Base-by-base conservation (phyloP, 2,329 filamentous ascomycete species). In the Bimuria novae-zelandiae region DNA sequence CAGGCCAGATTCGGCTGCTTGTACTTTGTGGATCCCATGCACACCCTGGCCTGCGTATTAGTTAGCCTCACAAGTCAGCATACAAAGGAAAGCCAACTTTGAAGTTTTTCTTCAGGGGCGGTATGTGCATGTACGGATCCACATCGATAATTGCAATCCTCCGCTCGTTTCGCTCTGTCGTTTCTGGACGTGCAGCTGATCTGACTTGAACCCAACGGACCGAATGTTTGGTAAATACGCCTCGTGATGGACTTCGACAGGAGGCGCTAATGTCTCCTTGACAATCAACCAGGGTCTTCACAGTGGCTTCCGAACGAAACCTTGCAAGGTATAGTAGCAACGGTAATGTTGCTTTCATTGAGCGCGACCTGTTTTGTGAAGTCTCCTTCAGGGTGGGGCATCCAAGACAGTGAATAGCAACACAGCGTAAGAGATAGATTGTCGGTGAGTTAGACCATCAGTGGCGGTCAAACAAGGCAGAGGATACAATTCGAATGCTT, bases 1-100 rank as follows among this genome's bases (percentile, higher is more conserved):
- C 51, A 51, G 49, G 46, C 56, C 61, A 52, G 58, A 56, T 59
- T 45, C 49, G 46, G 52, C 47, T 48, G 47, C 41, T 47, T 29
- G 41, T 42, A 36, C 46, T 32, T 21, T 23, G 40, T 19, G 21
- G 19, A 35, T 35, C 27, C 32, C 33, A 37, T 33, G 36, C 46
- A 49, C 21, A 23, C 19, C 46, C 46, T 14, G 46, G 17, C 30
- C 12, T 32, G 46, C n/a, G 46, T 33, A 32, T 23, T 23, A 17
- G 4, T 35, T 22, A 27, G 29, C 37, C 36, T 32, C 42, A 36
- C 25, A 41, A 41, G 19, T 6, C 46, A 27, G 17, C 44, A 16
- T 36, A 8, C 14, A 12, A 27, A 16, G 10, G 7, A 6, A 11
- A 17, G 7, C 2, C 14, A 46, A 14, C 29, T 33, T 37, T 32